These are phyloP conservation scores for Podospora appendiculata DNA, from an alignment of 495 filamentous ascomycete genomes.

Conservation along the genomic window DNA sequence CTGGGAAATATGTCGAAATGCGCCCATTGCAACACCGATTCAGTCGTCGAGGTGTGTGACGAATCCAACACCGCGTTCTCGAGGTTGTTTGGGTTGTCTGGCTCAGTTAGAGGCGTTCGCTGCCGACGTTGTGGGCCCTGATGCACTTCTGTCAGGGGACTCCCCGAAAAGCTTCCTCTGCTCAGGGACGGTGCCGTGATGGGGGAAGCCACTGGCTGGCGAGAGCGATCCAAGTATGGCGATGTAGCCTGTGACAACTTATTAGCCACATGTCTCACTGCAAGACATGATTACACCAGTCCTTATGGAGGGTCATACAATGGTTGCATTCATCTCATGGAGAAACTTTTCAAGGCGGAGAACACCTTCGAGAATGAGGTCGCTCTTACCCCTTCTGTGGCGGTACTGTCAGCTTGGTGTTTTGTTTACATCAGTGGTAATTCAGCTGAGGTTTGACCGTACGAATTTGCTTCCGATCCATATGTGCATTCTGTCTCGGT, in stretches of 20 bases:
- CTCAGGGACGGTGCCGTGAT: neutral
- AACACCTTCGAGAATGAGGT: conserved; percentile 26
- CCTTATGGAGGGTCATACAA: neutral
- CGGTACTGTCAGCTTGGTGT: neutral
- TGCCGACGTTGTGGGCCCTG: neutral
- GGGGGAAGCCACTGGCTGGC: conserved; percentile 3
- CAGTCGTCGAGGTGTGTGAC: conserved; percentile 24
- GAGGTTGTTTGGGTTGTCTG: conserved; percentile 6
- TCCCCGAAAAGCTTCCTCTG: conserved; percentile 10
- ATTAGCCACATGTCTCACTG: neutral
- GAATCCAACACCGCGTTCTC: conserved; percentile 27
- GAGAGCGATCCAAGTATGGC: neutral
- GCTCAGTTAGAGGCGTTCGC: conserved; percentile 1
- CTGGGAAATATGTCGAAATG: conserved; percentile 24
- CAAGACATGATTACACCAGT: too few relatives aligned
- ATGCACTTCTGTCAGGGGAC: conserved; percentile 10
- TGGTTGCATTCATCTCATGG: conserved; percentile 17
- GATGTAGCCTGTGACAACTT: neutral
- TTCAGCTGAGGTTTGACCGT: neutral
- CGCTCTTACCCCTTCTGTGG: conserved; percentile 24
- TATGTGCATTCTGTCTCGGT: conserved; percentile 24
- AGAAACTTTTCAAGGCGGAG: conserved; percentile 22
- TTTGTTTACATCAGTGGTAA: neutral
- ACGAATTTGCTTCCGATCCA: conserved; percentile 22
- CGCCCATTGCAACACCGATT: conserved; percentile 23